A percentile compares a stretch with the other conserved stretches of the same genome.
These are phyloP conservation scores for Eragrostis nindensis DNA, from an alignment of 176 grass and related monocot genomes.

Conservation along the genomic window DNA sequence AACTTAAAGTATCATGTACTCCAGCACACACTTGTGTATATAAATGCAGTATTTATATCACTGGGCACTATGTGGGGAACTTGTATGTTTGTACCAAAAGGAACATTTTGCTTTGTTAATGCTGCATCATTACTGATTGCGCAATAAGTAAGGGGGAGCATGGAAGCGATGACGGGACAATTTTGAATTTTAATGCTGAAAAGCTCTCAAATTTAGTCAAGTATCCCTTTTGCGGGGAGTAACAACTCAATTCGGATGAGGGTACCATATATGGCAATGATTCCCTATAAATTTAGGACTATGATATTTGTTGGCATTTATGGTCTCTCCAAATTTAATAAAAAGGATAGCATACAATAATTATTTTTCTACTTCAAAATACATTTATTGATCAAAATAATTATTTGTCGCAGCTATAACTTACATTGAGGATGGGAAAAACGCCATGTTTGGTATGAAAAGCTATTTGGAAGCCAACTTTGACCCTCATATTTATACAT, in stretches of 20 bases:
- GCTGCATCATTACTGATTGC: constrained; percentile 29
- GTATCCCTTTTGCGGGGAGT: no score
- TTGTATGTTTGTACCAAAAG: constrained; percentile 39
- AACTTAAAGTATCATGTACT: constrained; percentile 29
- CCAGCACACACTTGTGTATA: not conserved
- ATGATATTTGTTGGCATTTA: constrained; percentile 25
- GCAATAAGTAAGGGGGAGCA: constrained; percentile 30
- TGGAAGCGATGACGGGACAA: constrained; percentile 12
- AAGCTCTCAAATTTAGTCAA: constrained; percentile 25
- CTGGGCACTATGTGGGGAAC: constrained; percentile 30
- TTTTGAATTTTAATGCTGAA: constrained; percentile 24
- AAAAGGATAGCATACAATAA: not conserved
- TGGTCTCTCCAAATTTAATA: not conserved
- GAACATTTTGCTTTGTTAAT: constrained; percentile 46
- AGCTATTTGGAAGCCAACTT: not conserved
- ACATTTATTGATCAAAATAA: not conserved
- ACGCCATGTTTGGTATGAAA: not conserved
- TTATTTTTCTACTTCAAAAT: not conserved
- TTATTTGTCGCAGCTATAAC: not conserved
- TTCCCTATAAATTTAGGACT: constrained; percentile 1
- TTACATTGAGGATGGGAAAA: not conserved
- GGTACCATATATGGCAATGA: not conserved
- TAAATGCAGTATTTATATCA: constrained; percentile 46
- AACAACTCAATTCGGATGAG: constrained; percentile 7
- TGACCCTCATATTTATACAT: not conserved